Evolutionary conservation across 768 basidiomycete genomes (phyloP), one percentile per base, ranked within the genome.

Genomic region (Wakefieldia striispora): DNA sequence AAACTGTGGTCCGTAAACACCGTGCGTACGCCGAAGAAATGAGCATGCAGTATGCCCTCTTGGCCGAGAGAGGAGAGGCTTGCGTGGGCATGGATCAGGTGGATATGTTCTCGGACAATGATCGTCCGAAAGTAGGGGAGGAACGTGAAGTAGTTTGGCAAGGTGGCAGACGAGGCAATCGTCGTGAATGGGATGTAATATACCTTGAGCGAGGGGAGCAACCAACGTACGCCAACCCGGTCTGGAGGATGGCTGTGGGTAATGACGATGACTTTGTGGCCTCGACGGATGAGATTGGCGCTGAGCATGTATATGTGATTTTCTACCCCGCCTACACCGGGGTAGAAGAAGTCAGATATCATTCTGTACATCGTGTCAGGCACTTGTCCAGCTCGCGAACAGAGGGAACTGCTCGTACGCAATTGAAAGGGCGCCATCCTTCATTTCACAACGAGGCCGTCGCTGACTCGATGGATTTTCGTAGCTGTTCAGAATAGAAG

Each of bases 1-100:
- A 99, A 69, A 60, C 90, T 93, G 60, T 99, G 95, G 67, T 99
- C 97, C 0, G 97, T 98, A 66, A 98, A 95, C 10, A 97, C 89
- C 0, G 92, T 93, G 35, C 88, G 83, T 12, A 97, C 76, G 11
- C 89, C 87, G 72, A 98, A 78, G 17, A 91, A 72, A 57, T 93
- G 88, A 0, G 93, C 81, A 55, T 97, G 94, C 16, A 97, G 70
- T 47, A 99, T 87, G 19, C 81, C 94, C 70, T 99, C 97, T 58
- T 97, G 92, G 0, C 87, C 95, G 24, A 98, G 77, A 2, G 91
- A 82, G 3, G 91, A 94, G 3, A 99, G 79, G 47, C 87, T 84
- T 1, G 92, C 97, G 55, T 99, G 97, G 0, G 88, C 91, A 57
- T 99, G 97, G 1, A 98, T 79, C 21, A 99, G 66, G 49, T 89